Evolutionary conservation across 1,139 yeast species (phyloP), one percentile per base, ranked within the genome.

Genomic region (Magnusiomyces ingens): DNA sequence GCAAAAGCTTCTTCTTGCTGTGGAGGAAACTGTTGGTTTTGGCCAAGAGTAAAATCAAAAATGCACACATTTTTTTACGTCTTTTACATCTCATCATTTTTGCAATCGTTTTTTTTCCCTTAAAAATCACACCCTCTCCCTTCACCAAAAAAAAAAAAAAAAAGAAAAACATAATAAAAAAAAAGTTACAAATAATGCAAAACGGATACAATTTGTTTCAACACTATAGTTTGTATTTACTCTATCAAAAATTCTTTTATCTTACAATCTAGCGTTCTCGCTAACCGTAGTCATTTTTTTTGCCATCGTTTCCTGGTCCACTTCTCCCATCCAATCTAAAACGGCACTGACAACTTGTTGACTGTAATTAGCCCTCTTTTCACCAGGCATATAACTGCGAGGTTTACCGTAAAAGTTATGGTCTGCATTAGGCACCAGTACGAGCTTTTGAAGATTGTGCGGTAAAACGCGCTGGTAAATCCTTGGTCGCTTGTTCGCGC

Each of bases 1-100:
- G 64, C 90, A 85, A 69, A 89, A 89, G 70, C 76, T 89, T 63
- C 82, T 91, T 40, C 75, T 87, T 67, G 96, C 96, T 18, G 95
- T 88, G 45, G 96, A 89, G 69, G 96, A 89, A 72, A 89, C 96
- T 15, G 90, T 89, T 66, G 96, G 96, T 45, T 89, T 89, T 67
- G 99, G 99, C 58, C 98, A 93, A 74, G 99, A 93, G 75, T 90
- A 75, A 63, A 11, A 26, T 21, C 12, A 29, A 17, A 35, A 15
- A 11, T 6, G 22, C 3, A 17, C 11, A 8, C 4, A 17, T 29
- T 11, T 29, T 46, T 37, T 46, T 35, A 22, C 19, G 4, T 21
- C 35, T 21, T 12, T 38, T 36, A 18, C 13, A 19, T 10, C 22
- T 43, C 26, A 19, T 17, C 11, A 13, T 43, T 43, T 17, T 22